phyloP scores from a whole-genome alignment of 805 yeast genomes.

The Torulaspora franciscae region DNA sequence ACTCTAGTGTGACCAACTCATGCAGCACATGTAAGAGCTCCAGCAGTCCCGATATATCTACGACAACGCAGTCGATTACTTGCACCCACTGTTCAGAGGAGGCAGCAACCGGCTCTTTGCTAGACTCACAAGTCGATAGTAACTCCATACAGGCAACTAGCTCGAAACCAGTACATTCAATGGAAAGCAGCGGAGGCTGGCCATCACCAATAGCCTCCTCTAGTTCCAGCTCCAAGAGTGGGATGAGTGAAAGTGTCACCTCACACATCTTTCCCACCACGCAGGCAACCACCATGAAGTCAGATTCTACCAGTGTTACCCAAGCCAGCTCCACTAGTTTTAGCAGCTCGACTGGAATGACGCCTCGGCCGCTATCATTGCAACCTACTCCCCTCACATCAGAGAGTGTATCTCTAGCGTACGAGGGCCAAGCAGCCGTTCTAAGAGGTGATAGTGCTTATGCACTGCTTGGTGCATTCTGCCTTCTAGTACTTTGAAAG shows the following conservation, averaged over 20 bases:
- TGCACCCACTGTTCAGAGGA: background rate
- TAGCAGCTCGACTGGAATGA: background rate
- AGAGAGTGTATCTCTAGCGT: slow-evolving; percentile 6
- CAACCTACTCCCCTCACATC: slow-evolving; percentile 9
- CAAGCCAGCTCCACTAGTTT: background rate
- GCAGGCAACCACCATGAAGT: background rate
- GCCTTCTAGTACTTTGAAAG: background rate
- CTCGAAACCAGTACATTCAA: background rate
- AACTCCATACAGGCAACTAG: background rate
- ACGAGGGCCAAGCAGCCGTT: slow-evolving; percentile 9
- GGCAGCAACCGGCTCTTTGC: background rate
- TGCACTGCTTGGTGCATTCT: background rate
- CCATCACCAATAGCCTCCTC: background rate
- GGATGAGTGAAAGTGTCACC: background rate
- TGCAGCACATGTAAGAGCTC: background rate
- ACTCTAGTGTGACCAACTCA: background rate
- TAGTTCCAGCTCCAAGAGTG: background rate
- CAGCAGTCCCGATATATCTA: background rate
- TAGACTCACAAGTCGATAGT: background rate
- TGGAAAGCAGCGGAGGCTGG: too few species aligned
- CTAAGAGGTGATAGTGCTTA: background rate
- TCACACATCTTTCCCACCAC: background rate
- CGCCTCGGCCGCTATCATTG: slow-evolving; percentile 1
- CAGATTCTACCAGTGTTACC: background rate
- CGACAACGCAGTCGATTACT: background rate